Evolutionary conservation across 495 filamentous ascomycete genomes (phyloP).

Genomic region (Entonaema liquescens): DNA sequence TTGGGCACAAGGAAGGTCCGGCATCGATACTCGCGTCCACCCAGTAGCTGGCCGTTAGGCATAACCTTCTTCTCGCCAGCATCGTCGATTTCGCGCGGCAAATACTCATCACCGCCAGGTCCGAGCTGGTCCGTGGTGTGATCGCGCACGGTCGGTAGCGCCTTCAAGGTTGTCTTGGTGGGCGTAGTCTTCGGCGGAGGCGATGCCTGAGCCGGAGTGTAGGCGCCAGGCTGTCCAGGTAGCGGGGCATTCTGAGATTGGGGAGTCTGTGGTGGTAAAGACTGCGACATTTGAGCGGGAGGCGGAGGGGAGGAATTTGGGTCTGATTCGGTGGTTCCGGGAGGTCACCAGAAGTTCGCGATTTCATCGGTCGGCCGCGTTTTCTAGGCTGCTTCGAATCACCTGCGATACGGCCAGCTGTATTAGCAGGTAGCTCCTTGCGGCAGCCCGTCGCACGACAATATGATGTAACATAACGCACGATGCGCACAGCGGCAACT

Average conservation of each 20-base stretch:
- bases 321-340: slow-evolving; percentile 61
- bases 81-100: slow-evolving; percentile 91
- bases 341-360: slow-evolving; percentile 56
- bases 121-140: slow-evolving; percentile 97
- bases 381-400: slow-evolving; percentile 76
- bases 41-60: slow-evolving; percentile 79
- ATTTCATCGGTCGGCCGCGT: slow-evolving; percentile 85
- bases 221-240: slow-evolving; percentile 65
- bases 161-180: slow-evolving; percentile 91
- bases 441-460: slow-evolving; percentile 49
- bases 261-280: slow-evolving; percentile 75
- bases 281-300: slow-evolving; percentile 50
- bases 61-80: slow-evolving; percentile 94
- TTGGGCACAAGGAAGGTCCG: slow-evolving; percentile 92
- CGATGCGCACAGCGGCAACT: slow-evolving; percentile 45
- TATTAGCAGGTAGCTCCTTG: slow-evolving; percentile 50
- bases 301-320: slow-evolving; percentile 53
- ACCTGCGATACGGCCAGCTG: slow-evolving; percentile 48
- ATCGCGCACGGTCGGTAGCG: slow-evolving; percentile 92
- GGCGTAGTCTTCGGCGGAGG: slow-evolving; percentile 84
- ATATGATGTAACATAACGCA: slow-evolving; percentile 45
- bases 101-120: slow-evolving; percentile 92
- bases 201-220: slow-evolving; percentile 74
- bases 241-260: slow-evolving; percentile 74
- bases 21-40: slow-evolving; percentile 88